A percentile compares a stretch with the other conserved stretches of the same genome.
These are phyloP conservation scores for Sungouiozyma ichnusensis DNA, from an alignment of 805 yeast genomes.

Conservation along the genomic window DNA sequence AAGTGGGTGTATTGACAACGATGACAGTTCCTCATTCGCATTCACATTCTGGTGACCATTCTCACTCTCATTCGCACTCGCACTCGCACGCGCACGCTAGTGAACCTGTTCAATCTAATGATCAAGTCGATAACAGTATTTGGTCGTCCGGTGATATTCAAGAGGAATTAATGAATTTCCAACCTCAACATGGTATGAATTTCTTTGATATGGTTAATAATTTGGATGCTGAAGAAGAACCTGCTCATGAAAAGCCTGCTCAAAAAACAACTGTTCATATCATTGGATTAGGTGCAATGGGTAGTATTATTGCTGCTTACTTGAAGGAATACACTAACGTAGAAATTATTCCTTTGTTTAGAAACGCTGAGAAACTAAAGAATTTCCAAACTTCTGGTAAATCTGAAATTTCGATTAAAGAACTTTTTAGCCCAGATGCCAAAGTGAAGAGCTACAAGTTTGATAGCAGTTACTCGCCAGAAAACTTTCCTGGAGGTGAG, in stretches of 20 bases:
- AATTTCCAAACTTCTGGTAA: conserved; percentile 14
- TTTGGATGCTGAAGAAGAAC: neutral
- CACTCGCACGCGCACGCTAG: neutral
- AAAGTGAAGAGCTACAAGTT: conserved; percentile 8
- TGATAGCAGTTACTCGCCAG: conserved; percentile 15
- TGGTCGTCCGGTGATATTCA: neutral
- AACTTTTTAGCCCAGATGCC: conserved; percentile 12
- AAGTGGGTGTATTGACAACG: no score
- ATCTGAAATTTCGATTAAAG: conserved; percentile 17
- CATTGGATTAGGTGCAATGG: conserved; percentile 30
- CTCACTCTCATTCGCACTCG: neutral
- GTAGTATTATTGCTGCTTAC: conserved; percentile 23
- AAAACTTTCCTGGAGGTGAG: conserved; percentile 13
- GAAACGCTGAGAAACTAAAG: conserved; percentile 18
- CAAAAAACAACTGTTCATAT: conserved; percentile 14
- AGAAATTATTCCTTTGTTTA: conserved; percentile 23
- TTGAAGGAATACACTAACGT: conserved; percentile 16
- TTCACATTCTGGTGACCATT: neutral
- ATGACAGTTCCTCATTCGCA: no score
- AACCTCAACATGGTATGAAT: neutral
- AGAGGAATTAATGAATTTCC: neutral
- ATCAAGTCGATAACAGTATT: neutral
- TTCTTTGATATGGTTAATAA: neutral
- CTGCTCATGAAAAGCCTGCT: neutral
- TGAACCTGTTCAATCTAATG: neutral